Base-by-base conservation (phyloP, 2,329 filamentous ascomycete species). In the Nemania sp. region DNA sequence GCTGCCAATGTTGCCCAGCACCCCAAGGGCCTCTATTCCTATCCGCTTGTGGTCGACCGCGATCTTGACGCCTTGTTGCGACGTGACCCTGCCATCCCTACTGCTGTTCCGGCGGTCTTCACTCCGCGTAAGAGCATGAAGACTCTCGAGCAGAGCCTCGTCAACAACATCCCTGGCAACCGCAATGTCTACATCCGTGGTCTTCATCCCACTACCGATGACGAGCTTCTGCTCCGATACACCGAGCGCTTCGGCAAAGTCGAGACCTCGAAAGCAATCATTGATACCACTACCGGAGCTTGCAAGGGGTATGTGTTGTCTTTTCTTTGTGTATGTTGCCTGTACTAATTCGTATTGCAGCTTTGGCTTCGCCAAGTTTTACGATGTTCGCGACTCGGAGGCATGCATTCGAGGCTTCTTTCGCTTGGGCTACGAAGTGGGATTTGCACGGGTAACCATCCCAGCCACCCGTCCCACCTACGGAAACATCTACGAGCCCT, bases 111-210 rank as follows among this genome's bases (percentile, higher is more conserved):
- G 18, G 95, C 96, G 6, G 90, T 94, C 72, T 94, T 93, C 77
- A 94, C 92, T 65, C 93, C 93, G 29, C 91, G 90, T 26, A 94
- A 95, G 65, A 92, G 92, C 75, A 89, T 93, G 83, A 93, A 97
- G 86, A 94, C 92, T 49, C 88, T 98, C 29, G 95, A 97, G 71
- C 94, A 97, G 80, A 97, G 94, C 77, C 86, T 99, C 56, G 93
- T 97, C 82, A 98, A 98, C 77, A 92, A 94, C 67, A 96, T 90
- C 66, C 84, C 92, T 55, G 94, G 94, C 52, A 97, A 98, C 78
- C 96, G 94, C 71, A 99, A 99, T 77, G 95, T 99, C 72, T 99
- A 99, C 84, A 98, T 99, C 72, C 93, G 96, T 69, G 97, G 97
- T 20, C 90, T 99, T 70, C 92, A 97, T 71, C 95, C 96, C 0